Evolutionary conservation across 164 flowering plant genomes (phyloP).

Genomic region (Chloranthus sessilifolius): DNA sequence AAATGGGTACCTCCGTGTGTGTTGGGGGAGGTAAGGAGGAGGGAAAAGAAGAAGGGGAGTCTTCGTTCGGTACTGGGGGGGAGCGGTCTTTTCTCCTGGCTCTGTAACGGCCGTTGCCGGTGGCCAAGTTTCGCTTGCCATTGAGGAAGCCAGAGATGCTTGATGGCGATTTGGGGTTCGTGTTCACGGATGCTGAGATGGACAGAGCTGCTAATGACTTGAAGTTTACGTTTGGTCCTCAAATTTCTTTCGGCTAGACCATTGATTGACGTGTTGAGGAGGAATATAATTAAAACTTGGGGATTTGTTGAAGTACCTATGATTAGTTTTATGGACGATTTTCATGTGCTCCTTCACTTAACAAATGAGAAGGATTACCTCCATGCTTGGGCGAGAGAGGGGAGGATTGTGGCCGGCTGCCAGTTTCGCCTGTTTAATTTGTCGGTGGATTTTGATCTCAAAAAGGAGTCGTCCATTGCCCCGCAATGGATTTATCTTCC

Average conservation of each 20-base stretch:
- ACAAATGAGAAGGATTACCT: slow-evolving; percentile 1
- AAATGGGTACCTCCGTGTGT: not conserved
- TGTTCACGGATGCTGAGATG: not conserved
- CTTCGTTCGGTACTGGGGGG: not conserved
- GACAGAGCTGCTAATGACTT: not conserved
- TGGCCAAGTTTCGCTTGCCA: not conserved
- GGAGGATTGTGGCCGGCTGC: not conserved
- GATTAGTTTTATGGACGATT: slow-evolving; percentile 1
- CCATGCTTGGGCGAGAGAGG: slow-evolving; percentile 6
- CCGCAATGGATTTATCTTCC: slow-evolving; percentile 9
- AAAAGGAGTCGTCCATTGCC: slow-evolving; percentile 1
- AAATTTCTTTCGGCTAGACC: not conserved
- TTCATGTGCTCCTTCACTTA: slow-evolving; percentile 1
- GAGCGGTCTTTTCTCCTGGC: not conserved
- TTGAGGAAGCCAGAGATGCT: not conserved
- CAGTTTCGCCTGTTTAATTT: slow-evolving; percentile 1
- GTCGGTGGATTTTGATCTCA: slow-evolving; percentile 1
- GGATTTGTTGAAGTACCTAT: not conserved
- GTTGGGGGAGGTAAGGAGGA: not conserved
- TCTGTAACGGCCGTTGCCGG: not conserved
- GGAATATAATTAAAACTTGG: not conserved
- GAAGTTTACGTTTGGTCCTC: no score
- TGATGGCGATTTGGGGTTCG: slow-evolving; percentile 1
- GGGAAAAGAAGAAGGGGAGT: not conserved
- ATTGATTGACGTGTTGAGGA: not conserved